Conservation (phyloP, 345 rosid genomes). For the Geranium rotundifolium region DNA sequence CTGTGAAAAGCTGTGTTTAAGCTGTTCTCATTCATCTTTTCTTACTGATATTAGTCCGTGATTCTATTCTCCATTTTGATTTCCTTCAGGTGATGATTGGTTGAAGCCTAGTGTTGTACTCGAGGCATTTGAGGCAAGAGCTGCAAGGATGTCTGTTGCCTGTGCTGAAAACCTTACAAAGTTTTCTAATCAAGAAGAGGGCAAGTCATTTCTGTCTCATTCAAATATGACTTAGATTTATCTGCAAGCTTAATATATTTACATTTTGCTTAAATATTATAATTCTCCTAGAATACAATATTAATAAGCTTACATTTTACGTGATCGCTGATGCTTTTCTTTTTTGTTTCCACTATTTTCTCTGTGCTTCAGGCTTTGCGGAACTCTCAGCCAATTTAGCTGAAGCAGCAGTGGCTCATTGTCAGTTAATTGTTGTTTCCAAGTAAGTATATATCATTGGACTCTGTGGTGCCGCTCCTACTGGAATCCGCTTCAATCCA, state of each 20-base stretch:
- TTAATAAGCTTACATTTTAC: no score
- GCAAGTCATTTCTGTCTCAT: slow-evolving; percentile 26
- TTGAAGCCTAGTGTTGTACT: slow-evolving; percentile 53
- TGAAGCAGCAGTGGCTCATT: slow-evolving; percentile 77
- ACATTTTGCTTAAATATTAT: background rate
- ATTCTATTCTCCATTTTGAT: background rate
- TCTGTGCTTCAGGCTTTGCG: slow-evolving; percentile 42
- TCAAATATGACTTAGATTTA: no score
- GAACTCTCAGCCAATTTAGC: slow-evolving; percentile 55
- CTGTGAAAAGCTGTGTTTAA: background rate
- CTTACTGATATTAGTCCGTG: background rate
- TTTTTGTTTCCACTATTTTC: background rate
- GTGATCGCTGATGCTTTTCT: no score
- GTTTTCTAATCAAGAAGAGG: slow-evolving; percentile 72
- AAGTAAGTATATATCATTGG: slow-evolving; percentile 39
- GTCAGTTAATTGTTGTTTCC: slow-evolving; percentile 79
- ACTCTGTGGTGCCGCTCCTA: background rate
- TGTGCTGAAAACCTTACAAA: slow-evolving; percentile 65
- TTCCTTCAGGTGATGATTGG: slow-evolving; percentile 77
- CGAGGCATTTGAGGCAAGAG: slow-evolving; percentile 89
- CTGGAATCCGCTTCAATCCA: no score
- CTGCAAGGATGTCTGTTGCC: slow-evolving; percentile 69
- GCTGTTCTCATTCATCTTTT: background rate
- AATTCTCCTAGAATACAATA: no score
- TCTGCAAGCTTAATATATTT: background rate